Evolutionary conservation across 2,329 filamentous ascomycete species (phyloP).

Genomic region (Pseudopithomyces chartarum): DNA sequence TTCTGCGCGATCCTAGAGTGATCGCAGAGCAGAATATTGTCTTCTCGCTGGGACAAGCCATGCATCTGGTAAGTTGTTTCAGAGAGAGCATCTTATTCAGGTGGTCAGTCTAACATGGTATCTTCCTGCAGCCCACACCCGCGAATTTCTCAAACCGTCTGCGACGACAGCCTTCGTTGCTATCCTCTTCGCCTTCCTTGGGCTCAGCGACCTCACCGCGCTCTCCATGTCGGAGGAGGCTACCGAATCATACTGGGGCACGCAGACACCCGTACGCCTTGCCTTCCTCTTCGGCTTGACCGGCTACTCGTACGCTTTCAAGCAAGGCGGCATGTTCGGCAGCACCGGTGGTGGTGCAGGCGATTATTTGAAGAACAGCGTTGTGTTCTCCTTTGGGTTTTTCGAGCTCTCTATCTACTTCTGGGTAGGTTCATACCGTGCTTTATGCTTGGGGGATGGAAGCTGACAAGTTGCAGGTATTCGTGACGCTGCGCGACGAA

Average conservation of each 20-base stretch:
- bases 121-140: constrained; percentile 60
- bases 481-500: constrained; percentile 44
- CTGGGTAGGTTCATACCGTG: constrained; percentile 63
- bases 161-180: constrained; percentile 70
- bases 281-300: constrained; percentile 65
- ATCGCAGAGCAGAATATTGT: constrained; percentile 82
- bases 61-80: constrained; percentile 69
- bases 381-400: constrained; percentile 85
- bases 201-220: constrained; percentile 53
- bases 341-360: constrained; percentile 37
- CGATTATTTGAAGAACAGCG: constrained; percentile 77
- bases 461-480: constrained; percentile 29
- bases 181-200: constrained; percentile 70
- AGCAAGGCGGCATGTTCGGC: constrained; percentile 55
- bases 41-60: constrained; percentile 79
- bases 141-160: constrained; percentile 70
- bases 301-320: constrained; percentile 69
- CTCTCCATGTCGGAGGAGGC: constrained; percentile 51
- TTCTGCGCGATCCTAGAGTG: constrained; percentile 73
- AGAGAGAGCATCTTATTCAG: neutral
- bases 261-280: constrained; percentile 67
- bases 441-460: neutral
- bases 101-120: neutral
- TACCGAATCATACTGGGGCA: constrained; percentile 53
- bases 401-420: constrained; percentile 86